Evolutionary conservation across 2,329 filamentous ascomycete genomes (phyloP), one percentile per base, ranked within the genome.

Genomic region (Penicillium sp.): DNA sequence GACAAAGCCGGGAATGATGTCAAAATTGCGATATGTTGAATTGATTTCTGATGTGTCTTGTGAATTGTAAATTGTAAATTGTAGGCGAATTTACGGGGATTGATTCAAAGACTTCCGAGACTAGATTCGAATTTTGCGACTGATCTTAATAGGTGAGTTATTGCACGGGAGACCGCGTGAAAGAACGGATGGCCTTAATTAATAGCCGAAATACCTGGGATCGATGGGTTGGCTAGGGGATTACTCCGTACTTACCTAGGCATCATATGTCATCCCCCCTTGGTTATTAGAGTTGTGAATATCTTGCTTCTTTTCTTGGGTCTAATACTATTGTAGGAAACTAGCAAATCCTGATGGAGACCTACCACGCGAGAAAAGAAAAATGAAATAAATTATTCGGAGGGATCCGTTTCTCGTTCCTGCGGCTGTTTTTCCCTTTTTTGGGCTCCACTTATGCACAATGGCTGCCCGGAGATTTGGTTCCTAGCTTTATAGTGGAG

Each of bases 381-480:
- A 60, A 38, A 48, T 5, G 11, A 33, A 48, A 39, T 31, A 58
- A 58, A 60, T 59, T 61, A 54, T 64, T 69, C 67, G 65, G 68
- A 69, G 65, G 61, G 64, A 69, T 70, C 69, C 67, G 66, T 56
- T 49, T 50, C 48, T 44, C 64, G 66, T 66, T 65, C 65, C 67
- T 66, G 68, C 65, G 65, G 66, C 62, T 68, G 59, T 50, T 60
- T 63, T 61, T 63, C 58, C 60, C 60, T 66, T 29, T 39, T 9
- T 36, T 52, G 16, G 16, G n/a, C 60, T 66, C 66, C 68, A 68
- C 67, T 62, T 41, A 58, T 70, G 65, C 63, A 68, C 57, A 44
- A 61, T 63, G 62, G 62, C 57, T 62, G 65, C 60, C 69, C 69
- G 67, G 68, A 61, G 65, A 67, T 60, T 66, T 63, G 69, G 69